Conservation (phyloP, 83 land plant genomes). For the Picea abies region DNA sequence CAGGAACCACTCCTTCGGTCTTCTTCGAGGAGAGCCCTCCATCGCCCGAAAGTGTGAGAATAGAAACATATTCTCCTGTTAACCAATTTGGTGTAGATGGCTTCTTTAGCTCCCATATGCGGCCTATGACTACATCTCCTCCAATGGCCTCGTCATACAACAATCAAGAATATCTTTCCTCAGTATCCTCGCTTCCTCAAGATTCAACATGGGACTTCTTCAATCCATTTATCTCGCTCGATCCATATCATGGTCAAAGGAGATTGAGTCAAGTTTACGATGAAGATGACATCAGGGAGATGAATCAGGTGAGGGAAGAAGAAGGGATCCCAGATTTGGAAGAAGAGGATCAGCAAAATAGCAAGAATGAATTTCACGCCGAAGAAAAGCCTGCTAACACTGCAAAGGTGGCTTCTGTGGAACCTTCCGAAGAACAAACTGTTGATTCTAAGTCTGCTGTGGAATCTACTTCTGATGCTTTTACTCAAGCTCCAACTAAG, state of each 20-base stretch:
- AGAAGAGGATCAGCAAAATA: neutral
- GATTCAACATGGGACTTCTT: constrained; percentile 17
- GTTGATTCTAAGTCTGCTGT: neutral
- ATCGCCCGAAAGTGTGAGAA: constrained; percentile 51
- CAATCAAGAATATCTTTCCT: neutral
- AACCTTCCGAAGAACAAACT: neutral
- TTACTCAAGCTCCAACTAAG: constrained; percentile 1
- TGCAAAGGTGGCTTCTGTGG: neutral
- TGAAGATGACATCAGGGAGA: constrained; percentile 12
- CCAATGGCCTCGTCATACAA: constrained; percentile 6
- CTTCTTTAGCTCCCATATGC: neutral
- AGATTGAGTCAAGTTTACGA: constrained; percentile 14
- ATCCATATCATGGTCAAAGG: constrained; percentile 8
- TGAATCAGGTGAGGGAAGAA: neutral
- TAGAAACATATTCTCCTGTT: constrained; percentile 23
- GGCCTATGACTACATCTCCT: neutral
- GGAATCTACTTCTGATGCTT: constrained; percentile 6
- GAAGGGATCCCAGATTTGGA: constrained; percentile 24
- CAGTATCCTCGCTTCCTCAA: neutral
- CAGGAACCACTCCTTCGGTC: constrained; percentile 48
- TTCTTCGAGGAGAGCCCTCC: constrained; percentile 55
- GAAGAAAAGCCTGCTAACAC: neutral
- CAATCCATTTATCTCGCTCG: constrained; percentile 15
- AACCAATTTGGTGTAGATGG: neutral
- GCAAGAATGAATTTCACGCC: neutral